Base-by-base conservation (phyloP, 306 rosid species). In the Vigna hirtella region DNA sequence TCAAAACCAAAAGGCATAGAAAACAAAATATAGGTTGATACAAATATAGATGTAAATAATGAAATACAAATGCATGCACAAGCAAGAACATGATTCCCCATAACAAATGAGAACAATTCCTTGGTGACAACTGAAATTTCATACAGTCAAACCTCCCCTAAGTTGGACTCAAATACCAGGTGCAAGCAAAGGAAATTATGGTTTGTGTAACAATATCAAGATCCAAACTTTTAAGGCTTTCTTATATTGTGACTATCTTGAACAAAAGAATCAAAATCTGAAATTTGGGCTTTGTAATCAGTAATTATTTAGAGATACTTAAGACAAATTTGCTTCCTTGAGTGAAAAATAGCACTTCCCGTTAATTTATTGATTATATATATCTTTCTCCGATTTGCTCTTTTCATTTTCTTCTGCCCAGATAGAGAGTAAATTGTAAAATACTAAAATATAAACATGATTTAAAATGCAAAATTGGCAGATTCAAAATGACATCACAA, bases 131-230 rank as follows among this genome's bases (percentile, higher is more conserved):
- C 42, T 40, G 8, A 49, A 49, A 67, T 9, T 61, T 42, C 9
- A 76, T 59, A 40, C 63, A 56, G 45, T 64, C 63, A 42, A 43
- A 26, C 48, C 62, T 16, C 16, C 20, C 28, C 66, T 5, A n/a
- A 52, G 67, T 42, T 64, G 76, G 66, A 72, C 59, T 49, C 40
- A 16, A 24, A 58, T 26, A 57, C 57, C 18, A 42, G 24, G 18
- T 65, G 63, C 74, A 80, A 65, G 22, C 45, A 17, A 66, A 20
- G 70, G 59, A 73, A 56, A 45, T 66, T 56, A 74, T 10, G 49
- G 49, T 3, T 28, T 42, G 66, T 51, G 30, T 57, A 24, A 32
- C 5, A 4, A 30, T 34, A 20, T 43, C 17, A 30, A 58, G 30
- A 56, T 57, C 43, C 51, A 76, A 70, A 48, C 49, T 8, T 5